These are phyloP conservation scores for Aspergillus transmontanensis DNA, from an alignment of 2,329 filamentous ascomycete genomes.

Conservation along the genomic window DNA sequence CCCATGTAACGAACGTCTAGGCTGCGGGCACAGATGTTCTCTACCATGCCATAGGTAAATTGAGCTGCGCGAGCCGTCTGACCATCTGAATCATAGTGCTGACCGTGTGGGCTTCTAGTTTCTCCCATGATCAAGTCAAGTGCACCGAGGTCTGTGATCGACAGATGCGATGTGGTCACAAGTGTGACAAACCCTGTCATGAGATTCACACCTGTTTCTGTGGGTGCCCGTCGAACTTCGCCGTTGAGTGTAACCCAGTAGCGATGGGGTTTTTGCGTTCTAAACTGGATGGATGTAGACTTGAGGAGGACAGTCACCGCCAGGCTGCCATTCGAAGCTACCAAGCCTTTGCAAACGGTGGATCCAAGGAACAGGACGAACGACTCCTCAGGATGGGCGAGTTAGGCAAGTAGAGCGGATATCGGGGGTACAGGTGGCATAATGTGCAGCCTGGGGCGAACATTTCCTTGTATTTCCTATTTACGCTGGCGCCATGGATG, in stretches of 20 bases:
- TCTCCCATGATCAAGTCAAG: constrained; percentile 39
- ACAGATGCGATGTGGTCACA: constrained; percentile 42
- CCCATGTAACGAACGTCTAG: constrained; percentile 47
- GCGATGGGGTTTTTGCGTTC: not conserved
- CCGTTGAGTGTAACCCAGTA: not conserved
- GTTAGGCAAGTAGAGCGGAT: not conserved
- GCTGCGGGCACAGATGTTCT: constrained; percentile 57
- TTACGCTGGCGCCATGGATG: not conserved
- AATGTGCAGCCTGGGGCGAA: not conserved
- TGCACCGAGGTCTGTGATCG: constrained; percentile 39
- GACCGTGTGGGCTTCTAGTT: constrained; percentile 26
- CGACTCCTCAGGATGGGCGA: constrained; percentile 20
- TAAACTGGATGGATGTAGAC: not conserved
- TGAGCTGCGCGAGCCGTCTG: not conserved
- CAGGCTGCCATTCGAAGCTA: constrained; percentile 21
- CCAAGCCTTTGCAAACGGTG: constrained; percentile 34
- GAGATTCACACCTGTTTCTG: constrained; percentile 34
- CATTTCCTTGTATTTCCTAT: not conserved
- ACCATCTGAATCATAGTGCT: not conserved
- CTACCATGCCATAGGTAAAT: constrained; percentile 56
- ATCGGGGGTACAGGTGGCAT: not conserved
- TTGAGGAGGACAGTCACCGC: constrained; percentile 6
- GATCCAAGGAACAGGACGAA: constrained; percentile 31
- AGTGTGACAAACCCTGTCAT: constrained; percentile 37
- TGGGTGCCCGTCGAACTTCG: constrained; percentile 17